Percentiles rank a stretch among this genome's conserved stretches.
Conservation (phyloP, 768 basidiomycete genomes). For the Udeniomyces megalosporus region DNA sequence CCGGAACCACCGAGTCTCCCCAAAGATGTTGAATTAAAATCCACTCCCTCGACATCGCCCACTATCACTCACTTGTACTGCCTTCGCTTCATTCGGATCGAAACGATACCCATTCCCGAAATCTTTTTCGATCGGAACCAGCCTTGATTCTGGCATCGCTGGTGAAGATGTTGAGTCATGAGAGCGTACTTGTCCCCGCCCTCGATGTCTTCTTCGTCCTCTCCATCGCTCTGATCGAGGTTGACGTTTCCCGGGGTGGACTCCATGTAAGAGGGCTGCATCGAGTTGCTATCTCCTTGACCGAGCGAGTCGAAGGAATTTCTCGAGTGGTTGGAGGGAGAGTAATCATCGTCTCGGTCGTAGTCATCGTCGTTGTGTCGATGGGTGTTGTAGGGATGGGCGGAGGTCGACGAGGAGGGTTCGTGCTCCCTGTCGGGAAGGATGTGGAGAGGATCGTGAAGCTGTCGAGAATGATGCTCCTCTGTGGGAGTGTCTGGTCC, state of each 20-base stretch:
- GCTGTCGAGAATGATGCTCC: no score
- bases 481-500: background rate
- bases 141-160: slow-evolving; percentile 22
- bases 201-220: slow-evolving; percentile 11
- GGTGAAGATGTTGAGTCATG: slow-evolving; percentile 27
- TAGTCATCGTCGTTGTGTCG: background rate
- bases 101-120: slow-evolving; percentile 23
- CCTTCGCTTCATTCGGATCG: slow-evolving; percentile 22
- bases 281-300: slow-evolving; percentile 4
- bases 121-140: slow-evolving; percentile 26
- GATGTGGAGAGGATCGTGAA: no score
- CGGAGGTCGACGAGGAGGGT: background rate
- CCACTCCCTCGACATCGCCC: background rate
- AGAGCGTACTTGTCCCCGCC: slow-evolving; percentile 17
- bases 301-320: background rate
- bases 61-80: slow-evolving; percentile 6
- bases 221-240: slow-evolving; percentile 1
- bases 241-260: background rate
- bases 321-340: background rate
- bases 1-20: no score
- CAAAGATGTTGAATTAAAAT: slow-evolving; percentile 22
- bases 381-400: background rate
- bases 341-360: background rate
- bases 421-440: background rate
- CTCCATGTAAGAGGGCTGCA: slow-evolving; percentile 7